Conservation (phyloP, 345 rosid species). For the Populus euphratica region DNA sequence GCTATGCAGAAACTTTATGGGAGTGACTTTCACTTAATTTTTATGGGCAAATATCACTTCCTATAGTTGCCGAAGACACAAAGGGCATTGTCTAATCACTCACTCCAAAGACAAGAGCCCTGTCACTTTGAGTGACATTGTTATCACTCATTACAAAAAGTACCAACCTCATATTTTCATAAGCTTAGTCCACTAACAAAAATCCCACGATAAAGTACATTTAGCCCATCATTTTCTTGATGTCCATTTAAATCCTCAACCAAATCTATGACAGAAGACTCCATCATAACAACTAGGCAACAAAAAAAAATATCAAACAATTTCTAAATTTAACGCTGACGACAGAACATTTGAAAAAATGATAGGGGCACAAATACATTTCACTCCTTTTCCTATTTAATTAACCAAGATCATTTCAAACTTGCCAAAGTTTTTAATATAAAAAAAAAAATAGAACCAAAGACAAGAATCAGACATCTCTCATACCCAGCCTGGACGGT, state of each 20-base stretch:
- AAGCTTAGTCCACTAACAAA: background rate
- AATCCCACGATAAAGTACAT: background rate
- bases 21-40: background rate
- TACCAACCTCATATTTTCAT: background rate
- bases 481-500: conserved; percentile 56
- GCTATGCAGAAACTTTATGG: background rate
- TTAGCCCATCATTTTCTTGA: background rate
- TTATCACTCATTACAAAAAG: background rate
- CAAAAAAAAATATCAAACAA: background rate
- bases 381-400: background rate
- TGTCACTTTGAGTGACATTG: background rate
- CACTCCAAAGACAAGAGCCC: background rate
- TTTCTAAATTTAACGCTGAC: background rate
- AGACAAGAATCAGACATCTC: background rate
- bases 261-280: background rate
- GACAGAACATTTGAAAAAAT: background rate
- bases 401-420: background rate
- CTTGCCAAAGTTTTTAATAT: too few relatives aligned
- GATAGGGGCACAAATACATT: background rate
- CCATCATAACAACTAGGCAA: background rate
- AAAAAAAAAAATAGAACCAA: background rate
- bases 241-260: background rate
- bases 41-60: background rate
- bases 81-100: background rate
- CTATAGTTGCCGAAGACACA: background rate